Base-by-base conservation (phyloP, 768 basidiomycete species). In the Trametes sanguinea region DNA sequence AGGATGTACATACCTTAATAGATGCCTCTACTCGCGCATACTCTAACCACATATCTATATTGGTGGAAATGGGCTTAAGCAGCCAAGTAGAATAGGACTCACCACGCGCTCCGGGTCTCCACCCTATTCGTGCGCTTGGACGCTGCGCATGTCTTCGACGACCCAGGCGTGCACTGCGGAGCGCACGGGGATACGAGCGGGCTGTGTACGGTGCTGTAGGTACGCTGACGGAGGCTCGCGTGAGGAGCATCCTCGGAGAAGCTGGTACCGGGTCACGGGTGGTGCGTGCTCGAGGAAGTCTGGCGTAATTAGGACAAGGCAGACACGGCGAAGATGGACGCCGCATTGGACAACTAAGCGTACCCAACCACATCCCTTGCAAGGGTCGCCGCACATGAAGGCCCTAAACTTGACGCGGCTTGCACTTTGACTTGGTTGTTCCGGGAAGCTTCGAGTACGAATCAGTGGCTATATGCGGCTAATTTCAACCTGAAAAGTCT, bases 61-160 rank as follows among this genome's bases (percentile, higher is more conserved):
- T n/a, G n/a, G n/a, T n/a, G n/a, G n/a, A n/a, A n/a, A n/a, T n/a
- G n/a, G n/a, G n/a, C n/a, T n/a, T n/a, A n/a, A n/a, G n/a, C n/a
- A n/a, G n/a, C n/a, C n/a, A n/a, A n/a, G n/a, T n/a, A n/a, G n/a
- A n/a, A n/a, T n/a, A n/a, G n/a, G n/a, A n/a, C n/a, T n/a, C n/a
- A n/a, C n/a, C 90, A 94, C 66, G 74, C 84, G 0, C 74, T 85
- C 5, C 84, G 86, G 9, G 88, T 93, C 0, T 82, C 84, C 0
- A 81, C 85, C 14, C 73, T 94, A 33, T 89, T 94, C 73, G 73
- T 83, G 8, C 82, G 87, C 57, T 81, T 95, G 30, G 91, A 94
- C 70, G 75, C 80, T 54, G 83, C 85, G 29, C 75, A 82, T 43
- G 86, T 90, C 2, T 90, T 92, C 90, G 77, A 81, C 29, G 77